Percentiles rank a stretch among this genome's conserved stretches.
phyloP scores from a whole-genome alignment of 108 stramenopile genomes.

The Parietichytrium sp. region DNA sequence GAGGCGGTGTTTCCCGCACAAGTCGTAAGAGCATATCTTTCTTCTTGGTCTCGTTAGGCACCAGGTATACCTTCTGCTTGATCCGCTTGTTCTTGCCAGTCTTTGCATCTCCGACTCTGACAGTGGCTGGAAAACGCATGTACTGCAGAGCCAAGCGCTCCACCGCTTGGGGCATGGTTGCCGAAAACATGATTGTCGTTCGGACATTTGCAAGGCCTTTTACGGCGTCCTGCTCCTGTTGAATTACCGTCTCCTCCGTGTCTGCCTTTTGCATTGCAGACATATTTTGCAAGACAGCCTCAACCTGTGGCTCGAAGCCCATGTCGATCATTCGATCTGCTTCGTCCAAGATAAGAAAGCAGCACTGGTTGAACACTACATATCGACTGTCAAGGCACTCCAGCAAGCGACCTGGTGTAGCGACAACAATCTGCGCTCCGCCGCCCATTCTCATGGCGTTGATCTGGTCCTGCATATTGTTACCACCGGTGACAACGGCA shows the following conservation, averaged over 20 bases:
- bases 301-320: slow-evolving; percentile 90
- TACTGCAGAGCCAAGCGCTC: slow-evolving; percentile 84
- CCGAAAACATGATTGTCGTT: slow-evolving; percentile 92
- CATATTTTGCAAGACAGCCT: slow-evolving; percentile 85
- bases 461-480: slow-evolving; percentile 82
- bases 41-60: slow-evolving; percentile 72
- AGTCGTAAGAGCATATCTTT: slow-evolving; percentile 64
- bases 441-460: slow-evolving; percentile 77
- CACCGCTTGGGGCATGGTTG: slow-evolving; percentile 93
- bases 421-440: slow-evolving; percentile 87
- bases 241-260: not conserved
- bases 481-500: slow-evolving; percentile 82
- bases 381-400: slow-evolving; percentile 90
- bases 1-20: slow-evolving; percentile 37
- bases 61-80: slow-evolving; percentile 76
- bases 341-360: slow-evolving; percentile 92
- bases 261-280: not conserved
- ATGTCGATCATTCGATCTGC: slow-evolving; percentile 87
- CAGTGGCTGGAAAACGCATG: slow-evolving; percentile 82
- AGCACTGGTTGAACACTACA: slow-evolving; percentile 91
- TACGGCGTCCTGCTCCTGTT: not conserved
- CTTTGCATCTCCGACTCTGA: slow-evolving; percentile 85
- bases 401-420: slow-evolving; percentile 93
- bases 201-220: slow-evolving; percentile 46
- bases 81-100: slow-evolving; percentile 89